A percentile compares a stretch with the other conserved stretches of the same genome.
Conservation (phyloP, 2,329 filamentous ascomycete species). For the Didymellaceae sp. region DNA sequence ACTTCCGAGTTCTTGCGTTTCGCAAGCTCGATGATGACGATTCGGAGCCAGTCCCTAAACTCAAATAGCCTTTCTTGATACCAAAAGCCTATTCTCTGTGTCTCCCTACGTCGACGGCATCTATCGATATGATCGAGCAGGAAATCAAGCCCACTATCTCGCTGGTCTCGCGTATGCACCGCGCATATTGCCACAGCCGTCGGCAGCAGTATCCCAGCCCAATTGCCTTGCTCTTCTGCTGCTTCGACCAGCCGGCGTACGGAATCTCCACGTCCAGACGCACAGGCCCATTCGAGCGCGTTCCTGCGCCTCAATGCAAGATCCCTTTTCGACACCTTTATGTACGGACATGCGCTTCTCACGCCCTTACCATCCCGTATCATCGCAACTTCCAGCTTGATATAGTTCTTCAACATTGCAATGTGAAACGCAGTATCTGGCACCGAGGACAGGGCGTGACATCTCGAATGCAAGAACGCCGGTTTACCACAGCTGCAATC, state of each 20-base stretch:
- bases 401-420: not conserved
- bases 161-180: not conserved
- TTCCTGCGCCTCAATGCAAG: not conserved
- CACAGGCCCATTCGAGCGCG: slow-evolving; percentile 8
- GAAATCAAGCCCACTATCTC: not conserved
- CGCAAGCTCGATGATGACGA: not conserved
- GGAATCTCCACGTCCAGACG: not conserved
- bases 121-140: not conserved
- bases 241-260: not conserved
- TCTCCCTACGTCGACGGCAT: no score
- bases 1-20: not conserved
- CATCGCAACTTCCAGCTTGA: not conserved
- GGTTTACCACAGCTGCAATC: slow-evolving; percentile 4
- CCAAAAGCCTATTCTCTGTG: no score
- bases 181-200: not conserved
- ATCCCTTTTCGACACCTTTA: not conserved
- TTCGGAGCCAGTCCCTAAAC: not conserved
- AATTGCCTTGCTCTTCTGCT: not conserved
- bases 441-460: not conserved
- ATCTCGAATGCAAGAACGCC: slow-evolving; percentile 2
- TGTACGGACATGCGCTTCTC: not conserved
- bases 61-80: not conserved
- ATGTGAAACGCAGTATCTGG: slow-evolving; percentile 1
- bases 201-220: not conserved
- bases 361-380: not conserved